These are phyloP conservation scores for Hymenoscyphus linearis DNA, from an alignment of 2,329 filamentous ascomycete species.

Conservation along the genomic window DNA sequence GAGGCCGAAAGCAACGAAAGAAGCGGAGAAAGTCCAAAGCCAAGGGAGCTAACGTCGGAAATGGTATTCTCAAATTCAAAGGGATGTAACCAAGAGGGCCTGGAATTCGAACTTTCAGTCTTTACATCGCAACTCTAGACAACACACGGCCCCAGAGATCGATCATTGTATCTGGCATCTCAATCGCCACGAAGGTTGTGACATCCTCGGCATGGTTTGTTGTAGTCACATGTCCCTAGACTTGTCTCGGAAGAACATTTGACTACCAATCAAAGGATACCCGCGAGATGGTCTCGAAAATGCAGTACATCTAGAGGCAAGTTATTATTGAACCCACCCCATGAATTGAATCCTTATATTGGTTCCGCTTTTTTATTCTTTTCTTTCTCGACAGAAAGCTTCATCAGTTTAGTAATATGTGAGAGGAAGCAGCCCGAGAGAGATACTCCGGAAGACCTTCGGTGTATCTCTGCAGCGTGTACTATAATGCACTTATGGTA, in stretches of 20 bases:
- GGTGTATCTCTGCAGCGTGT: background rate
- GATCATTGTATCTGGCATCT: background rate
- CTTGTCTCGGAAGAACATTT: background rate
- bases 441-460: background rate
- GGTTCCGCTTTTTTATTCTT: background rate
- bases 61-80: conserved; percentile 31
- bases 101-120: background rate
- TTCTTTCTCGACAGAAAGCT: background rate
- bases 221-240: background rate
- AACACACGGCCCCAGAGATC: background rate
- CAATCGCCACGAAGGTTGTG: background rate
- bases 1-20: conserved; percentile 23
- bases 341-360: background rate
- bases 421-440: background rate
- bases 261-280: background rate
- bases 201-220: background rate
- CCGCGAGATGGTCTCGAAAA: background rate
- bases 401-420: background rate
- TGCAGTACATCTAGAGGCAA: background rate
- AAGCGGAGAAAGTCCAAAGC: conserved; percentile 30
- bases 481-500: background rate
- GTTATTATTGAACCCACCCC: background rate
- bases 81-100: conserved; percentile 19
- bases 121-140: background rate
- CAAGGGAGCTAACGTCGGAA: conserved; percentile 27